phyloP scores from a whole-genome alignment of 2,329 filamentous ascomycete species.

The Botryotinia globosa region DNA sequence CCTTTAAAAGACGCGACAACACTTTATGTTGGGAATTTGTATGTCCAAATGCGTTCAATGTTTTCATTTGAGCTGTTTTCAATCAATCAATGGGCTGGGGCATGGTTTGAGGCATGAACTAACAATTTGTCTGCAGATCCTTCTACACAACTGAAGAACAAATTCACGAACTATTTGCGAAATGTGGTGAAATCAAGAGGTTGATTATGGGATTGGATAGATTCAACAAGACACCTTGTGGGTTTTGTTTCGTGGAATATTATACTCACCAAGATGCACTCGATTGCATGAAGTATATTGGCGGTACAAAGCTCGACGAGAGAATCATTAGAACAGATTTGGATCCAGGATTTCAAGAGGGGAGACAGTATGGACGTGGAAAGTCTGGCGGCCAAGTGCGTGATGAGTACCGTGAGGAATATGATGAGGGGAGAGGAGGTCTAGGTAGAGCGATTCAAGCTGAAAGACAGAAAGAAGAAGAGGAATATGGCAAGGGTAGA shows the following conservation, averaged over 20 bases:
- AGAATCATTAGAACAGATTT: constrained; percentile 92
- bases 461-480: constrained; percentile 56
- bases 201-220: constrained; percentile 97
- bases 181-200: constrained; percentile 97
- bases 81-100: neutral
- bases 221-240: constrained; percentile 95
- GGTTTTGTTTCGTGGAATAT: constrained; percentile 99
- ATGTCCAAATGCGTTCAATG: constrained; percentile 40
- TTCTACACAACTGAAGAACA: constrained; percentile 99
- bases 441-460: constrained; percentile 75
- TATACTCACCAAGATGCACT: constrained; percentile 96
- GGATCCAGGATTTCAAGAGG: constrained; percentile 94
- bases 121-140: constrained; percentile 52
- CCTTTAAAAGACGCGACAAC: constrained; percentile 85
- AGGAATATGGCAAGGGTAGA: constrained; percentile 57
- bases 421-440: constrained; percentile 89
- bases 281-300: constrained; percentile 98
- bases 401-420: constrained; percentile 97
- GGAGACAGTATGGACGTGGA: constrained; percentile 90
- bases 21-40: constrained; percentile 96
- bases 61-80: neutral
- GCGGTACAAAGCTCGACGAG: constrained; percentile 96
- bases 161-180: constrained; percentile 93
- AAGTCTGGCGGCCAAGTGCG: constrained; percentile 96
- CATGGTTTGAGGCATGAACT: constrained; percentile 8